These are phyloP conservation scores for Psophocarpus tetragonolobus DNA, from an alignment of 306 rosid genomes.

Conservation along the genomic window DNA sequence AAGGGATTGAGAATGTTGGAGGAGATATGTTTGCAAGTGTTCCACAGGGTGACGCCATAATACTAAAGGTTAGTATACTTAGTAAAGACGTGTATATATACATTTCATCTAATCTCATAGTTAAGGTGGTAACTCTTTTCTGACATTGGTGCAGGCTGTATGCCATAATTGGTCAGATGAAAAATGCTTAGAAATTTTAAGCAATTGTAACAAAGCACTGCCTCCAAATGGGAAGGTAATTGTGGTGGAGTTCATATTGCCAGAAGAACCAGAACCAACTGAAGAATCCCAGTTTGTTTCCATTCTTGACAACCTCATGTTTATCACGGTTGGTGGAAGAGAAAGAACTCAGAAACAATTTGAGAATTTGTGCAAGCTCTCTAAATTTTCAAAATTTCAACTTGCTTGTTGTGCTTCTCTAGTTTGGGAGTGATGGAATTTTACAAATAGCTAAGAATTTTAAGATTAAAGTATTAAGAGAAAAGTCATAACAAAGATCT, in stretches of 20 bases:
- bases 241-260: conserved; percentile 39
- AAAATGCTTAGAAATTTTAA: conserved; percentile 27
- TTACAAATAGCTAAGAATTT: conserved; percentile 10
- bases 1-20: conserved; percentile 43
- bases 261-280: conserved; percentile 32
- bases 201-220: conserved; percentile 38
- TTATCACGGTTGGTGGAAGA: conserved; percentile 40
- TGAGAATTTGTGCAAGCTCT: neutral
- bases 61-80: conserved; percentile 23
- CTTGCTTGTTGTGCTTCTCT: conserved; percentile 33
- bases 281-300: conserved; percentile 28
- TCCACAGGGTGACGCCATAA: conserved; percentile 40
- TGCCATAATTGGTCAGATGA: conserved; percentile 44
- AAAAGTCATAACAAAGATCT: neutral
- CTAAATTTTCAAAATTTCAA: conserved; percentile 35
- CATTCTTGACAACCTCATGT: conserved; percentile 35
- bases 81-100: neutral
- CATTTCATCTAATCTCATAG: neutral
- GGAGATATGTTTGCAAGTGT: conserved; percentile 40
- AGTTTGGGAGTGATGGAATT: conserved; percentile 41
- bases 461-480: neutral
- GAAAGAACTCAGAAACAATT: conserved; percentile 41
- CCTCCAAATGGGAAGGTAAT: conserved; percentile 39
- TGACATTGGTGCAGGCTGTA: conserved; percentile 10
- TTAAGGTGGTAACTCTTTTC: neutral